Evolutionary conservation across 179 eudicot species (phyloP).

Genomic region (Amaranthus tricolor): DNA sequence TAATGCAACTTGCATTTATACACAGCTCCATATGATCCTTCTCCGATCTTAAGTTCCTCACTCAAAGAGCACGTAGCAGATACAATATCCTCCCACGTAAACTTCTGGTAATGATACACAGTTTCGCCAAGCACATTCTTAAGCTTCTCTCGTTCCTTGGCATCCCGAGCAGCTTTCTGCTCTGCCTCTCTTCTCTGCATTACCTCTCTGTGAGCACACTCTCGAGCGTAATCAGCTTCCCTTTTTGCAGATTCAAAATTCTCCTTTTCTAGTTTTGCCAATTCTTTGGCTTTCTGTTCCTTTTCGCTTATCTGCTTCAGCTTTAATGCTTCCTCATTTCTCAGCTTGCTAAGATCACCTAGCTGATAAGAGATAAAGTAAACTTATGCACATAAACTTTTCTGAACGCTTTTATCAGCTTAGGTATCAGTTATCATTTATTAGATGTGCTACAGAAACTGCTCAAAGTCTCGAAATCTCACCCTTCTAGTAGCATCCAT

Average conservation of each 20-base stretch:
- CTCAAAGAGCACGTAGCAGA: conserved; percentile 64
- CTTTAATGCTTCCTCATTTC: conserved; percentile 55
- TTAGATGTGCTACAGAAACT: neutral
- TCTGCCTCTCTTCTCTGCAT: conserved; percentile 69
- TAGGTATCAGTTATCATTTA: neutral
- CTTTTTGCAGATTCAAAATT: conserved; percentile 57
- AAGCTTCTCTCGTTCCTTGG: conserved; percentile 65
- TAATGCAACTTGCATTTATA: conserved; percentile 84
- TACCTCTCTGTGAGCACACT: conserved; percentile 58
- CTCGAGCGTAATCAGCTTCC: conserved; percentile 54
- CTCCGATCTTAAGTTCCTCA: conserved; percentile 63
- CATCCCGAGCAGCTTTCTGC: conserved; percentile 49
- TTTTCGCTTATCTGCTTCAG: conserved; percentile 49
- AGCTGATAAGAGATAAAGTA: conserved; percentile 41
- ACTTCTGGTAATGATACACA: conserved; percentile 51
- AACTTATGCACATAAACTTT: neutral
- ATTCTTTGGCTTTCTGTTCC: conserved; percentile 63
- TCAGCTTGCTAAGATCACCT: conserved; percentile 54
- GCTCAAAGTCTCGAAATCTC: conserved; percentile 9
- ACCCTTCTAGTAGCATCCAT: conserved; percentile 76
- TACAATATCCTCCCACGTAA: conserved; percentile 77
- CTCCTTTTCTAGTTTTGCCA: conserved; percentile 59
- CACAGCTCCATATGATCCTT: conserved; percentile 79
- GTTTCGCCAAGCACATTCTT: conserved; percentile 48
- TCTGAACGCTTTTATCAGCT: neutral